These are phyloP conservation scores for Hanseniaspora mollemarum DNA, from an alignment of 805 yeast genomes.

Conservation along the genomic window DNA sequence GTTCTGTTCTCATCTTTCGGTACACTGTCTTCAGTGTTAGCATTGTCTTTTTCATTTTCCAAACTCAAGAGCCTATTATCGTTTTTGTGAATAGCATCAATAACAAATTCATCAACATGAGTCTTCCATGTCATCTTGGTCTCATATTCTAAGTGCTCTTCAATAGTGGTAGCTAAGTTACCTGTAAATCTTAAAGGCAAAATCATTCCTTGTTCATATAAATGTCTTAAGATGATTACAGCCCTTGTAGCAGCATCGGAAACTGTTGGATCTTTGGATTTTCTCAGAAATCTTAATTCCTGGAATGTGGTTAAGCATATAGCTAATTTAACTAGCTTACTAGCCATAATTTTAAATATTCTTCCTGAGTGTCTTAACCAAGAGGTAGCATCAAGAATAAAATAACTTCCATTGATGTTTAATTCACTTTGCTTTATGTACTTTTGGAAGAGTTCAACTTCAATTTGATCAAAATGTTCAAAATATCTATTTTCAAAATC, in stretches of 20 bases:
- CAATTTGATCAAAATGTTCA: conserved; percentile 14
- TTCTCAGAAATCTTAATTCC: conserved; percentile 58
- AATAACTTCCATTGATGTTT: conserved; percentile 28
- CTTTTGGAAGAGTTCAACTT: conserved; percentile 12
- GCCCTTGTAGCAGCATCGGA: conserved; percentile 75
- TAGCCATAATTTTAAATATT: conserved; percentile 54
- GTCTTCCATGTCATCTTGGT: conserved; percentile 62
- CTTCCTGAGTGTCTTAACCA: conserved; percentile 76
- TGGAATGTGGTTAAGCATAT: conserved; percentile 70
- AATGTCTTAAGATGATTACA: conserved; percentile 59
- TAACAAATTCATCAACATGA: conserved; percentile 57
- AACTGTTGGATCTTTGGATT: conserved; percentile 59
- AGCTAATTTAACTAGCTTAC: conserved; percentile 46
- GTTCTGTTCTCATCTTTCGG: not conserved
- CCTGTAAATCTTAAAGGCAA: conserved; percentile 60
- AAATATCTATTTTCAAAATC: conserved; percentile 15
- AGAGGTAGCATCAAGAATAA: conserved; percentile 64
- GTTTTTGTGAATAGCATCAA: conserved; percentile 40
- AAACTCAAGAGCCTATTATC: conserved; percentile 23
- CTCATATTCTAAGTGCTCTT: conserved; percentile 65
- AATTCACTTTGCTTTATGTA: conserved; percentile 4
- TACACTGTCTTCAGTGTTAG: conserved; percentile 14
- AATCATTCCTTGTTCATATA: conserved; percentile 45
- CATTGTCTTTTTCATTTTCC: conserved; percentile 15
- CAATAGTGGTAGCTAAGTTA: conserved; percentile 51